A percentile compares a stretch with the other conserved stretches of the same genome.
Evolutionary conservation across 1,284 basidiomycete species (phyloP).

Genomic region (Naganishia liquefaciens): DNA sequence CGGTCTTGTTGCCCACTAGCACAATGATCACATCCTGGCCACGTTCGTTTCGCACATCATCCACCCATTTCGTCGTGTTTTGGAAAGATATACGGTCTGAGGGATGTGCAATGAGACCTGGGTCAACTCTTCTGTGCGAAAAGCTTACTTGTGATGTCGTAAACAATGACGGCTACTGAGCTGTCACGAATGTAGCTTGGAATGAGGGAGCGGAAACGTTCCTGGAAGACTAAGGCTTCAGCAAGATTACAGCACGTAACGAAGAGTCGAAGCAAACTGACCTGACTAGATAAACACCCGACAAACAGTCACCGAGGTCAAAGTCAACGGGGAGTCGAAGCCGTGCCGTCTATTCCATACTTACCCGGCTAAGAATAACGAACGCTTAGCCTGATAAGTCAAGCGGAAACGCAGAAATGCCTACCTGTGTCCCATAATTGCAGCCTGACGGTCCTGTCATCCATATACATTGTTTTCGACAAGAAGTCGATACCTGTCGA

Average conservation of each 20-base stretch:
- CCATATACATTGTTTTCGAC: slow-evolving; percentile 99
- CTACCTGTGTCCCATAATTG: slow-evolving; percentile 98
- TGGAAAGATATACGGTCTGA: slow-evolving; percentile 93
- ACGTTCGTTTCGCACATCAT: slow-evolving; percentile 95
- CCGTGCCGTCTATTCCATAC: background rate
- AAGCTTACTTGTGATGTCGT: slow-evolving; percentile 92
- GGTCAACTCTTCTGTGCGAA: background rate
- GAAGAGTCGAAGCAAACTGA: no score
- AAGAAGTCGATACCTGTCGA: slow-evolving; percentile 84
- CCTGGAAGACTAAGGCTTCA: slow-evolving; percentile 58
- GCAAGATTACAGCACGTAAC: no score
- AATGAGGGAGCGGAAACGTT: slow-evolving; percentile 96
- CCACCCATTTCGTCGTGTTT: slow-evolving; percentile 98
- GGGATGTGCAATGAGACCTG: background rate
- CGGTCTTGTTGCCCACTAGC: slow-evolving; percentile 98
- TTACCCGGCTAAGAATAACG: slow-evolving; percentile 41
- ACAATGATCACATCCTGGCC: slow-evolving; percentile 99
- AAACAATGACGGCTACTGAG: slow-evolving; percentile 96
- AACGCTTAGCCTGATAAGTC: slow-evolving; percentile 8
- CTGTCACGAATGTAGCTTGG: slow-evolving; percentile 99
- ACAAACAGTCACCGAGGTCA: no score
- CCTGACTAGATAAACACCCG: background rate
- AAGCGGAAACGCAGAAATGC: slow-evolving; percentile 26
- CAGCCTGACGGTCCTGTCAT: slow-evolving; percentile 94
- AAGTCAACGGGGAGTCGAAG: background rate